These are phyloP conservation scores for Pseudevernia furfuracea DNA, from an alignment of 495 filamentous ascomycete species.

Conservation along the genomic window DNA sequence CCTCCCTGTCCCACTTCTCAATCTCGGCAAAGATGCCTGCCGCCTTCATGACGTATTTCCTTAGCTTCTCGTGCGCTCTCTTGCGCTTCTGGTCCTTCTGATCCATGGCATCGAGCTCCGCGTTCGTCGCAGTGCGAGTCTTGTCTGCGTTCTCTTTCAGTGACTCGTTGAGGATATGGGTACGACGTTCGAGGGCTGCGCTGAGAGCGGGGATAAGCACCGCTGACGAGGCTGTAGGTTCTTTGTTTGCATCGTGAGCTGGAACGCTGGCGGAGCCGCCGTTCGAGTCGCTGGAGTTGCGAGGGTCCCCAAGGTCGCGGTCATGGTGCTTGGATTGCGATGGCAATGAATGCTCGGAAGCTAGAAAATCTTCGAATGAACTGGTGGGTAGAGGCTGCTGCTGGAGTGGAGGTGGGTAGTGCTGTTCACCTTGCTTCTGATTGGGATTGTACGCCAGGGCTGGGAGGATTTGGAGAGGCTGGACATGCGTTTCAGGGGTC, in stretches of 20 bases:
- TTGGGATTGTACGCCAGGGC: slow-evolving; percentile 30
- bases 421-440: slow-evolving; percentile 16
- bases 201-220: slow-evolving; percentile 88
- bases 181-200: slow-evolving; percentile 75
- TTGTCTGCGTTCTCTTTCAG: slow-evolving; percentile 9
- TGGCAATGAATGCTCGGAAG: slow-evolving; percentile 30
- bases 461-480: slow-evolving; percentile 32
- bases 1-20: slow-evolving; percentile 72
- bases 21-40: slow-evolving; percentile 75
- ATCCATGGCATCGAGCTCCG: slow-evolving; percentile 7
- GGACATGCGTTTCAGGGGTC: slow-evolving; percentile 19
- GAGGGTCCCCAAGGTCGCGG: slow-evolving; percentile 21
- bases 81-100: slow-evolving; percentile 46
- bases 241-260: slow-evolving; percentile 21
- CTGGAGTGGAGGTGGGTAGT: slow-evolving; percentile 12
- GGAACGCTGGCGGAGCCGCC: slow-evolving; percentile 18
- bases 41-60: slow-evolving; percentile 66
- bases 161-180: slow-evolving; percentile 26
- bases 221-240: slow-evolving; percentile 59
- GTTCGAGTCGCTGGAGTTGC: slow-evolving; percentile 10
- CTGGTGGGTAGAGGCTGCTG: slow-evolving; percentile 24
- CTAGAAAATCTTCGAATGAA: slow-evolving; percentile 16
- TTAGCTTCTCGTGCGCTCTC: slow-evolving; percentile 73
- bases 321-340: slow-evolving; percentile 24
- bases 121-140: slow-evolving; percentile 11